Evolutionary conservation across 805 yeast genomes (phyloP).

Genomic region (Ogataea nakhonphanomensis): DNA sequence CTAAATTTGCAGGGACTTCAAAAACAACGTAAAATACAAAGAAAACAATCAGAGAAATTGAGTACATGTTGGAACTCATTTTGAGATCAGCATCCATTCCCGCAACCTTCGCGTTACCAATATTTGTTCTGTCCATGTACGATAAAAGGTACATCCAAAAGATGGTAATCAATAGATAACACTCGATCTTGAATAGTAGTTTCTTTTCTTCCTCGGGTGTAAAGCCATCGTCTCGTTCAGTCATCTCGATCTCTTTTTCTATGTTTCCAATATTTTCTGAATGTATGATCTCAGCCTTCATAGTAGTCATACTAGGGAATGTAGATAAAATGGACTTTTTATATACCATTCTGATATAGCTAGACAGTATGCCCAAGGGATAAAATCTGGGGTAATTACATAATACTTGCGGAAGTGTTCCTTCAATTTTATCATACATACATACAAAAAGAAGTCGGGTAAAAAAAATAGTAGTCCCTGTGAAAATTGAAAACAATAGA

Average conservation of each 20-base stretch:
- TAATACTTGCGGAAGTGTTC: too few species aligned
- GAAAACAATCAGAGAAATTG: constrained; percentile 48
- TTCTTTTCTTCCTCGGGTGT: constrained; percentile 19
- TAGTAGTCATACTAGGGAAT: not conserved
- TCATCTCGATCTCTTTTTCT: constrained; percentile 8
- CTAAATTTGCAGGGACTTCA: constrained; percentile 39
- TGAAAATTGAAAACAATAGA: too few species aligned
- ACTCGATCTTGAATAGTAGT: constrained; percentile 16
- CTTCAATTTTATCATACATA: too few species aligned
- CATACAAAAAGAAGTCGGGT: too few species aligned
- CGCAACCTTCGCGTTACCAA: constrained; percentile 31
- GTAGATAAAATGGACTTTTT: too few species aligned
- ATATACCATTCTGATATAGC: too few species aligned
- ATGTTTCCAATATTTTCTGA: constrained; percentile 6
- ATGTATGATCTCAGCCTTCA: constrained; percentile 6
- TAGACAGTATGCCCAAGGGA: too few species aligned
- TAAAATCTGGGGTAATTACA: too few species aligned
- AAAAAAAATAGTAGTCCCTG: too few species aligned
- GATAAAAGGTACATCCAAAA: constrained; percentile 41
- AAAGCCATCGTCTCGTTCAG: constrained; percentile 11
- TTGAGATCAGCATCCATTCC: constrained; percentile 11
- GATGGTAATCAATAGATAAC: constrained; percentile 15
- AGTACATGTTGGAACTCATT: constrained; percentile 8
- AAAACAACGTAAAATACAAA: constrained; percentile 39
- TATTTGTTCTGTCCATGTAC: constrained; percentile 52